Base-by-base conservation (phyloP, 2,329 filamentous ascomycete species). In the Diaporthe longicolla region DNA sequence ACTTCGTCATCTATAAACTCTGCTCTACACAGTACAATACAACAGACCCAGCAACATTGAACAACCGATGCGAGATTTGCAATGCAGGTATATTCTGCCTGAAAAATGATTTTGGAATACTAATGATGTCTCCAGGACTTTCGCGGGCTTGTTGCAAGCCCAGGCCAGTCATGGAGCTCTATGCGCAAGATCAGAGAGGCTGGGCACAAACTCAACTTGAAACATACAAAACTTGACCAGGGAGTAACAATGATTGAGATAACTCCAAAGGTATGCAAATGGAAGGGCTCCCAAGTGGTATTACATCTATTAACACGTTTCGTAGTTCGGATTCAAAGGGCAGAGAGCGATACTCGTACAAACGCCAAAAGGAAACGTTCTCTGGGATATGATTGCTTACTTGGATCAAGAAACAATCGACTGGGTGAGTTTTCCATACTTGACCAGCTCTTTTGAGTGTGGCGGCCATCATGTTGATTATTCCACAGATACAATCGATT, bases 41-140 rank as follows among this genome's bases (percentile, higher is more conserved):
- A 35, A 57, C 54, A 57, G 54, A 57, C n/a, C 54, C 54, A 57
- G 54, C 54, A 57, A 57, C 29, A 57, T 57, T 57, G 54, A 35
- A 35, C 2, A 57, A 57, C 10, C 54, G 54, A n/a, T 57, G 54
- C 29, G 54, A 57, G 54, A 35, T 57, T 57, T 57, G 54, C 54
- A 57, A 57, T 57, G 54, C 35, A n/a, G 4, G 19, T 57, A 13
- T n/a, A 3, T 10, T 7, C 29, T n/a, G 9, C 19, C 29, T n/a
- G 11, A 2, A 19, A 13, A 57, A 7, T 21, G 29, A 6, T 4
- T 57, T 13, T n/a, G 9, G 21, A 57, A 21, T n/a, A 19, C 29
- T 57, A 11, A 57, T 35, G 10, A 35, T n/a, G 4, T n/a, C 29
- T 57, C 15, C 17, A 57, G 54, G 54, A 57, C 13, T 57, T 57